These are phyloP conservation scores for Metarhizium anisopliae DNA, from an alignment of 2,329 filamentous ascomycete genomes.

Conservation along the genomic window DNA sequence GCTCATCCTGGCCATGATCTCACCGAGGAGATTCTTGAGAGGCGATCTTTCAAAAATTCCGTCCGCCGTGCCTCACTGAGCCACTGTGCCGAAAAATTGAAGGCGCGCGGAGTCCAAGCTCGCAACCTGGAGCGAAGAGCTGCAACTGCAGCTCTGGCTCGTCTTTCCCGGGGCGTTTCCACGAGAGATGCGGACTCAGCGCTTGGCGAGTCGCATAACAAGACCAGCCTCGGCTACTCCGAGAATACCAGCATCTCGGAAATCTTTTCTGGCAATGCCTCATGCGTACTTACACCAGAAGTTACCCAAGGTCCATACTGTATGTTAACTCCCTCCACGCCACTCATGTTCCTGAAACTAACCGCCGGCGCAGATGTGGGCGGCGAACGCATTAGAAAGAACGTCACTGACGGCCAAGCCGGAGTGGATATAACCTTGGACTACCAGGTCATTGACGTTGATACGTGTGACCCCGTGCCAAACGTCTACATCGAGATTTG, in stretches of 20 bases:
- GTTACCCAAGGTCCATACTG: conserved; percentile 40
- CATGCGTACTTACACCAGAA: conserved; percentile 40
- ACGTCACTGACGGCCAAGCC: conserved; percentile 30
- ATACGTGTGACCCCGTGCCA: conserved; percentile 30
- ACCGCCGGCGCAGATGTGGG: neutral
- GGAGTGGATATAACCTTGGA: conserved; percentile 32
- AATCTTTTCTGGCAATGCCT: conserved; percentile 29
- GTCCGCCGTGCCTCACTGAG: conserved; percentile 30
- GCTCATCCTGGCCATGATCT: conserved; percentile 42
- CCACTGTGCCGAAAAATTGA: conserved; percentile 38
- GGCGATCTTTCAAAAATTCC: conserved; percentile 31
- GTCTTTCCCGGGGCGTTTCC: conserved; percentile 25
- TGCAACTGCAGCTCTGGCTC: conserved; percentile 29
- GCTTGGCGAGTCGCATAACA: conserved; percentile 27
- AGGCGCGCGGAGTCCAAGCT: conserved; percentile 34
- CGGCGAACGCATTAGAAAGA: conserved; percentile 27
- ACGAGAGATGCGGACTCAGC: conserved; percentile 23
- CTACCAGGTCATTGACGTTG: conserved; percentile 32
- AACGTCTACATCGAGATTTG: conserved; percentile 33
- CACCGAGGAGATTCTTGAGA: conserved; percentile 38
- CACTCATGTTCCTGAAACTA: neutral
- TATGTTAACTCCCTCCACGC: conserved; percentile 8
- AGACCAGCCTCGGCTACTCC: conserved; percentile 24
- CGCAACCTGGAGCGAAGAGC: conserved; percentile 36
- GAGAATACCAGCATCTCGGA: conserved; percentile 18